Evolutionary conservation across 1,284 basidiomycete genomes (phyloP), one percentile per base, ranked within the genome.

Genomic region (Pholiota adiposa): DNA sequence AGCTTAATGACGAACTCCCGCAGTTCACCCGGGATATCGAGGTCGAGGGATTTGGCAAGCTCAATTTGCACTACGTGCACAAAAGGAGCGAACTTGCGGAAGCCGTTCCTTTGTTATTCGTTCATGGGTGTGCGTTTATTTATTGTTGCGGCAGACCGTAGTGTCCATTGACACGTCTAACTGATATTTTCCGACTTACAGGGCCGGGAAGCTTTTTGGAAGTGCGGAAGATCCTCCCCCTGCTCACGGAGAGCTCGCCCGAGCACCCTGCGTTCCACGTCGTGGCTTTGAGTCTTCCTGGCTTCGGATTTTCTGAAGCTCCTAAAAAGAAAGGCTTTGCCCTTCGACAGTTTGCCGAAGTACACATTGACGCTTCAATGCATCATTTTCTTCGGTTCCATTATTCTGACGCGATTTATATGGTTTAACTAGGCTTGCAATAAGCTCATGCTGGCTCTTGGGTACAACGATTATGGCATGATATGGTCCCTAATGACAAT

Each of bases 131-230:
- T 70, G 46, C 63, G 69, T 61, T 48, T 25, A 48, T 11, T 25
- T 7, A 4, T 23, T 48, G 11, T 9, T 48, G n/a, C n/a, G n/a
- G n/a, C n/a, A n/a, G n/a, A n/a, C 23, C 16, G 21, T 23, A 21
- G 1, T 4, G 16, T 34, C 9, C 8, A n/a, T 2, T 41, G 18
- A 8, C 11, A 16, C 23, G 8, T 31, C 12, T 23, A 3, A 25
- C 46, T 34, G 31, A n/a, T 52, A n/a, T 52, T 8, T 52, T 25
- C 21, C 19, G 1, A 16, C 33, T 27, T 16, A 16, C 43, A 88
- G 86, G 86, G 86, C 85, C 86, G 0, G 85, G 87, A 38, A 77
- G 78, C 58, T 87, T 87, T 67, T 67, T 83, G 33, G 86, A 88
- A 72, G 79, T 78, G 14, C 72, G 74, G 58, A 88, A 85, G 70